Evolutionary conservation across 208 protist species (phyloP).

Genomic region (Vickermania ingenoplastis): DNA sequence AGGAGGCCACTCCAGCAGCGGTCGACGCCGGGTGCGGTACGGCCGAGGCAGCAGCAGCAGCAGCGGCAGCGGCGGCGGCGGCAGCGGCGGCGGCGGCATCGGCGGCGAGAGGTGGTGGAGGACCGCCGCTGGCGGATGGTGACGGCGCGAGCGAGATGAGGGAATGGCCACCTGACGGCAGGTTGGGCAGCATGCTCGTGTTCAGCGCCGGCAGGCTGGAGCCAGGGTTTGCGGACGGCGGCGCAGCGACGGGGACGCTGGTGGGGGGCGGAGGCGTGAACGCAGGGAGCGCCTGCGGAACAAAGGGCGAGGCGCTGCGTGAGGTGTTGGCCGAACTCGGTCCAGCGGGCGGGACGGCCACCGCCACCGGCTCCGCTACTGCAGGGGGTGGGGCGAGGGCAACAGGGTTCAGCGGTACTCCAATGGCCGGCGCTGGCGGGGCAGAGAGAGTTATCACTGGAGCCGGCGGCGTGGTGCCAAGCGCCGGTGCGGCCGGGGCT

Average conservation of each 20-base stretch:
- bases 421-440: not conserved
- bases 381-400: not conserved
- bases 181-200: not conserved
- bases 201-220: not conserved
- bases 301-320: not conserved
- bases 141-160: not conserved
- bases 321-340: not conserved
- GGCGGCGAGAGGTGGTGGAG: not conserved
- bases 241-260: not conserved
- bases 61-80: not conserved
- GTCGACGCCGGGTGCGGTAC: not conserved
- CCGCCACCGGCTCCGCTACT: not conserved
- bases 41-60: not conserved
- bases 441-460: constrained; percentile 7
- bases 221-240: not conserved
- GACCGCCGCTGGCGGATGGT: not conserved
- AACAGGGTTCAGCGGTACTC: not conserved
- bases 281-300: not conserved
- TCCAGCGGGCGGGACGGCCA: constrained; percentile 7
- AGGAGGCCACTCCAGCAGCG: not conserved
- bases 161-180: too few relatives aligned
- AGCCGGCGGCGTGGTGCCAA: constrained; percentile 11
- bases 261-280: too few relatives aligned
- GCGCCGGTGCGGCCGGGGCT: constrained; percentile 17
- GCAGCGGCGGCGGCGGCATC: constrained; percentile 5